Evolutionary conservation across 2,329 filamentous ascomycete genomes (phyloP).

Genomic region (Gremmenia infestans): DNA sequence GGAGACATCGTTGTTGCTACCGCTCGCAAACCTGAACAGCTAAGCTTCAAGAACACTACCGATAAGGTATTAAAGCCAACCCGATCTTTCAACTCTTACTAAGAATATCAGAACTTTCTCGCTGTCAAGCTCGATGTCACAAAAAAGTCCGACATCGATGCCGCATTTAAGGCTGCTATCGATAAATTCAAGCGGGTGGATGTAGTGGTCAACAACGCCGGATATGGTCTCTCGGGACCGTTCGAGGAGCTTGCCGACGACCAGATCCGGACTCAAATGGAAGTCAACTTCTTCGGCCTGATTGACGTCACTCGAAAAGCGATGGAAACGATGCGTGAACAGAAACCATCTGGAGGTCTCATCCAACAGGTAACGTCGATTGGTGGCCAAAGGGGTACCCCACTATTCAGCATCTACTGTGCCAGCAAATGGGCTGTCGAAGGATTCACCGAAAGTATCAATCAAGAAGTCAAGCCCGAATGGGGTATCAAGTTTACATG

Average conservation of each 20-base stretch:
- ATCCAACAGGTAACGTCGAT: slow-evolving; percentile 39
- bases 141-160: slow-evolving; percentile 37
- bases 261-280: slow-evolving; percentile 48
- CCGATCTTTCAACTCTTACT: background rate
- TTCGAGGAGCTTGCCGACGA: slow-evolving; percentile 47
- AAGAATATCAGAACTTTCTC: slow-evolving; percentile 38
- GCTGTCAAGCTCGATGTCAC: slow-evolving; percentile 49
- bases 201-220: slow-evolving; percentile 57
- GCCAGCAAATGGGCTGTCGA: slow-evolving; percentile 39
- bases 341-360: slow-evolving; percentile 33
- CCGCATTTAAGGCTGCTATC: slow-evolving; percentile 34
- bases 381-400: slow-evolving; percentile 33
- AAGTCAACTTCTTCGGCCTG: slow-evolving; percentile 56
- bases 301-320: slow-evolving; percentile 46
- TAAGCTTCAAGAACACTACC: slow-evolving; percentile 34
- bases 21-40: slow-evolving; percentile 35
- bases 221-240: slow-evolving; percentile 48
- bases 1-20: slow-evolving; percentile 44
- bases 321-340: slow-evolving; percentile 32
- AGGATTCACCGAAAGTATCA: slow-evolving; percentile 35
- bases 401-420: slow-evolving; percentile 35
- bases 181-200: slow-evolving; percentile 51
- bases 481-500: slow-evolving; percentile 37
- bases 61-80: slow-evolving; percentile 19
- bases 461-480: slow-evolving; percentile 34